Conservation (phyloP, 768 basidiomycete genomes). For the Grammothele lineata region DNA sequence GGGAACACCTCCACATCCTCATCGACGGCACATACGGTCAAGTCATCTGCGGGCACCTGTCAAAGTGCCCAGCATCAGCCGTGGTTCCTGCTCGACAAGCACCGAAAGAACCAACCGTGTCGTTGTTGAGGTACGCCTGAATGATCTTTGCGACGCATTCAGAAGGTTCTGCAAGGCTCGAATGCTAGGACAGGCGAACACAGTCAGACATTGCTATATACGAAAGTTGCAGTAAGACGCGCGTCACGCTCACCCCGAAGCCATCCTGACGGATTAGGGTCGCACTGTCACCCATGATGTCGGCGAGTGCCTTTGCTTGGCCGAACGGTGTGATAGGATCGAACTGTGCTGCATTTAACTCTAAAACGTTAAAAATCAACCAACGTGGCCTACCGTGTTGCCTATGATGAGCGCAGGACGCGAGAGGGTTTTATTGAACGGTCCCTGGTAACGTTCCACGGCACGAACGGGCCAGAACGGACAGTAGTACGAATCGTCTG, state of each 20-base stretch:
- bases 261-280: constrained; percentile 9
- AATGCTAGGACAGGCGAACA: constrained; percentile 4
- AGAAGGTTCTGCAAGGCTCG: constrained; percentile 1
- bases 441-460: constrained; percentile 19
- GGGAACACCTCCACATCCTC: constrained; percentile 8
- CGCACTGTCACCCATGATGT: constrained; percentile 9
- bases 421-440: constrained; percentile 17
- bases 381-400: constrained; percentile 6
- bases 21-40: constrained; percentile 9
- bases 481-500: constrained; percentile 7
- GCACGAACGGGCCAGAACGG: constrained; percentile 13
- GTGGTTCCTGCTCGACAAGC: too few species aligned
- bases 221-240: too few species aligned
- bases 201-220: too few species aligned
- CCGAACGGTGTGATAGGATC: constrained; percentile 12
- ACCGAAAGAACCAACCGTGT: neutral
- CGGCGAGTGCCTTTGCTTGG: constrained; percentile 4
- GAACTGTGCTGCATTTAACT: neutral
- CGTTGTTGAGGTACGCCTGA: constrained; percentile 4
- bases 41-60: neutral
- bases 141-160: constrained; percentile 5
- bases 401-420: constrained; percentile 18
- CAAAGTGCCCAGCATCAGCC: neutral
- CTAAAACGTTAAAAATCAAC: too few species aligned
- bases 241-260: constrained; percentile 6